These are phyloP conservation scores for Pseudomassariella vexata DNA, from an alignment of 2,329 filamentous ascomycete species.

Conservation along the genomic window DNA sequence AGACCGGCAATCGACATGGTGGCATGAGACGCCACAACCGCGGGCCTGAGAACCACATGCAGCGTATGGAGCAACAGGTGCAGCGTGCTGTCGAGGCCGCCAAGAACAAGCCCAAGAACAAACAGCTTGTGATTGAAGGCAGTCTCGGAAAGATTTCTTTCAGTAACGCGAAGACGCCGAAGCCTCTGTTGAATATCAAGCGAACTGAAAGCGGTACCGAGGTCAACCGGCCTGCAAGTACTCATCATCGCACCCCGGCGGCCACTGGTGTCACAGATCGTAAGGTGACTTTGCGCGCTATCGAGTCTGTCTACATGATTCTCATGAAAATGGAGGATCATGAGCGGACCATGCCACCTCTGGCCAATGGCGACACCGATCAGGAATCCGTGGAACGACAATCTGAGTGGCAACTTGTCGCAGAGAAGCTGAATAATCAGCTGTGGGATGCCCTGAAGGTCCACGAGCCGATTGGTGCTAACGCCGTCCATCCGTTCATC, in stretches of 20 bases:
- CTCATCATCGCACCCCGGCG: conserved; percentile 34
- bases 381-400: conserved; percentile 67
- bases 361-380: conserved; percentile 56
- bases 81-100: conserved; percentile 95
- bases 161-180: conserved; percentile 96
- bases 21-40: conserved; percentile 69
- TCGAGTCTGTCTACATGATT: conserved; percentile 81
- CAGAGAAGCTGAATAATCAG: conserved; percentile 66
- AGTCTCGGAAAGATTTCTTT: conserved; percentile 97
- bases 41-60: conserved; percentile 92
- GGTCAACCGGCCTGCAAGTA: conserved; percentile 43
- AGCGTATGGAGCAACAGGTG: conserved; percentile 98
- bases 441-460: conserved; percentile 88
- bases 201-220: conserved; percentile 66
- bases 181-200: conserved; percentile 93
- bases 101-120: conserved; percentile 96
- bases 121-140: conserved; percentile 91
- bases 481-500: conserved; percentile 85
- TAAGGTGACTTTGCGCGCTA: conserved; percentile 77
- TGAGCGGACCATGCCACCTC: conserved; percentile 68
- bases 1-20: conserved; percentile 80
- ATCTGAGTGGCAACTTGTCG: conserved; percentile 71
- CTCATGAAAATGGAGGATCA: conserved; percentile 95
- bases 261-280: conserved; percentile 55
- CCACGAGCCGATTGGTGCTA: conserved; percentile 79